Evolutionary conservation across 306 rosid genomes (phyloP).

Genomic region (Prunus mume): DNA sequence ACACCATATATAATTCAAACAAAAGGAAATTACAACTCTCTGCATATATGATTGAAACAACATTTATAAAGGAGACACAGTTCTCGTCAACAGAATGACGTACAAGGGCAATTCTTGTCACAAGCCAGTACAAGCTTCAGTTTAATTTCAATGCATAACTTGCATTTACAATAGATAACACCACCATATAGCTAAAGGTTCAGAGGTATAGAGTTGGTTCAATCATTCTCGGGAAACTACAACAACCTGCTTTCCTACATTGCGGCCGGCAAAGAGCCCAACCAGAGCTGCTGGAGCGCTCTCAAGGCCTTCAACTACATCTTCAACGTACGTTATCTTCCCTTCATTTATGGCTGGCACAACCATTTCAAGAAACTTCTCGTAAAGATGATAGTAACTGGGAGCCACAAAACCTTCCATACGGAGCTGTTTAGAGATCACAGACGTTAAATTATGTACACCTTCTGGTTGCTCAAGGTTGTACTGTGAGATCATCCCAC

Average conservation of each 20-base stretch:
- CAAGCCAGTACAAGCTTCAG: too few relatives aligned
- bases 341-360: slow-evolving; percentile 54
- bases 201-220: background rate
- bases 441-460: slow-evolving; percentile 32
- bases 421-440: slow-evolving; percentile 33
- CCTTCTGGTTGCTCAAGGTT: slow-evolving; percentile 54
- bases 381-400: slow-evolving; percentile 45
- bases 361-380: slow-evolving; percentile 54
- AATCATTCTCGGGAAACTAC: slow-evolving; percentile 25
- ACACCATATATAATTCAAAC: too few relatives aligned
- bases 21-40: too few relatives aligned
- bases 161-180: background rate
- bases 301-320: slow-evolving; percentile 39
- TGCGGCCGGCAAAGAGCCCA: slow-evolving; percentile 32
- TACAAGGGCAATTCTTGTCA: too few relatives aligned
- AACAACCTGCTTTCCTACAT: slow-evolving; percentile 41
- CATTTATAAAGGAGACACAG: too few relatives aligned
- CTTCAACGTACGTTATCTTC: slow-evolving; percentile 34
- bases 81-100: too few relatives aligned
- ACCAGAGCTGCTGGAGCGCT: slow-evolving; percentile 28
- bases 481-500: slow-evolving; percentile 63
- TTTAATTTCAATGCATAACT: background rate
- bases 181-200: too few relatives aligned
- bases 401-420: slow-evolving; percentile 50
- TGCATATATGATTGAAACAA: too few relatives aligned